Evolutionary conservation across 768 basidiomycete genomes (phyloP).

Genomic region (Termitomyces sp.): DNA sequence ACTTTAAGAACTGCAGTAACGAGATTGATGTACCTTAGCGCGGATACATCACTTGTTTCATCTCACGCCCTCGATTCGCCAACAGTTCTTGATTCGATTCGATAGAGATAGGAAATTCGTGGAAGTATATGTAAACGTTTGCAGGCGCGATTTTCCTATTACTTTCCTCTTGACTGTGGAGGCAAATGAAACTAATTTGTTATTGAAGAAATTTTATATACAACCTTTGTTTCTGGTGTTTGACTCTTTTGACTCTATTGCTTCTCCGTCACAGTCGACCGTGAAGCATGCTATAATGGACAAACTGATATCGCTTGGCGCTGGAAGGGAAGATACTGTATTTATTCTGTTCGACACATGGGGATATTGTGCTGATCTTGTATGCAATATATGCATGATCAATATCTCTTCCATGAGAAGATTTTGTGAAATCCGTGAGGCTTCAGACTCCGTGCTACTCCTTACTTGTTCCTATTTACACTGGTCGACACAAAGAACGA

Average conservation of each 20-base stretch:
- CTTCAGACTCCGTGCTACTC: not conserved
- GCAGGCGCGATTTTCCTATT: not conserved
- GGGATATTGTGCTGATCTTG: conserved; percentile 43
- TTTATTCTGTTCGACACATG: conserved; percentile 47
- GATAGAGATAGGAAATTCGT: conserved; percentile 4
- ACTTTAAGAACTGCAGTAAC: not conserved
- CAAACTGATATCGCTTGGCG: conserved; percentile 24
- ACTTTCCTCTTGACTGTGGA: not conserved
- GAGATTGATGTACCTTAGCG: not conserved
- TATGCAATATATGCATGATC: not conserved
- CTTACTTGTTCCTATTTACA: not conserved
- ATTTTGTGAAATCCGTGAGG: not conserved
- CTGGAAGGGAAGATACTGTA: conserved; percentile 30
- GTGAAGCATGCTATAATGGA: conserved; percentile 52
- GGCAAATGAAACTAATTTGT: not conserved
- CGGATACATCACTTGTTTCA: conserved; percentile 13
- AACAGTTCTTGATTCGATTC: not conserved
- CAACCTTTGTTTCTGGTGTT: conserved; percentile 12
- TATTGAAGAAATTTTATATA: not conserved
- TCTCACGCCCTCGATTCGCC: conserved; percentile 9
- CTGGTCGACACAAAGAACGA: not conserved
- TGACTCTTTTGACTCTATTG: conserved; percentile 28
- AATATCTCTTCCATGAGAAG: not conserved
- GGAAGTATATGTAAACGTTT: not conserved
- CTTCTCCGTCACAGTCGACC: conserved; percentile 43